Evolutionary conservation across 176 grass and related monocot species (phyloP).

Genomic region (Paspalum vaginatum): DNA sequence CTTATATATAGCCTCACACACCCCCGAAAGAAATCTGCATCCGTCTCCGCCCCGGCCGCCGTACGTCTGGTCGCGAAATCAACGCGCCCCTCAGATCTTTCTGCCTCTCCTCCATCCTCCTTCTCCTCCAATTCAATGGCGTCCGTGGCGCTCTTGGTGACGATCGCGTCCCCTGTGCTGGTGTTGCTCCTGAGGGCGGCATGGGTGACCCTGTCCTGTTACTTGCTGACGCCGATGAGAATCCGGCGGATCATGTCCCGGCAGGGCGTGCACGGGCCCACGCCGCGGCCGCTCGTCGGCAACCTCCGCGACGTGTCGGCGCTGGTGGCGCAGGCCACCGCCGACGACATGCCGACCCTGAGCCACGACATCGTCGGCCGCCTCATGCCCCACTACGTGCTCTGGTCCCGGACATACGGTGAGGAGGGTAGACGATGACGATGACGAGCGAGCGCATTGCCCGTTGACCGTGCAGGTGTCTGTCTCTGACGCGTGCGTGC

Average conservation of each 20-base stretch:
- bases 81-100: neutral
- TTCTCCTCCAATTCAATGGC: neutral
- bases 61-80: neutral
- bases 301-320: slow-evolving; percentile 71
- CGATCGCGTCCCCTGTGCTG: slow-evolving; percentile 25
- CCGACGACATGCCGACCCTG: slow-evolving; percentile 65
- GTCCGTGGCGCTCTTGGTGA: slow-evolving; percentile 20
- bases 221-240: slow-evolving; percentile 64
- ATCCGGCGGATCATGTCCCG: slow-evolving; percentile 67
- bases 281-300: slow-evolving; percentile 57
- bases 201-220: slow-evolving; percentile 76
- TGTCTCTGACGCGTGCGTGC: neutral
- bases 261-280: slow-evolving; percentile 69
- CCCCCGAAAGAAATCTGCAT: neutral
- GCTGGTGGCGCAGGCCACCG: slow-evolving; percentile 56
- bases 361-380: slow-evolving; percentile 86
- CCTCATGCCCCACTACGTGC: slow-evolving; percentile 92
- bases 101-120: neutral
- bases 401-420: slow-evolving; percentile 78
- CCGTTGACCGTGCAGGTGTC: neutral
- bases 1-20: slow-evolving; percentile 35
- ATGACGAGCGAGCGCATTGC: slow-evolving; percentile 19
- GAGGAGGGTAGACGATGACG: neutral
- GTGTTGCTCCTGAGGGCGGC: slow-evolving; percentile 49
- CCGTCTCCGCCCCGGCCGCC: neutral